Percentiles rank a stretch among this genome's conserved stretches.
Evolutionary conservation across 2,329 filamentous ascomycete genomes (phyloP).

Genomic region (Ascosphaera apis): DNA sequence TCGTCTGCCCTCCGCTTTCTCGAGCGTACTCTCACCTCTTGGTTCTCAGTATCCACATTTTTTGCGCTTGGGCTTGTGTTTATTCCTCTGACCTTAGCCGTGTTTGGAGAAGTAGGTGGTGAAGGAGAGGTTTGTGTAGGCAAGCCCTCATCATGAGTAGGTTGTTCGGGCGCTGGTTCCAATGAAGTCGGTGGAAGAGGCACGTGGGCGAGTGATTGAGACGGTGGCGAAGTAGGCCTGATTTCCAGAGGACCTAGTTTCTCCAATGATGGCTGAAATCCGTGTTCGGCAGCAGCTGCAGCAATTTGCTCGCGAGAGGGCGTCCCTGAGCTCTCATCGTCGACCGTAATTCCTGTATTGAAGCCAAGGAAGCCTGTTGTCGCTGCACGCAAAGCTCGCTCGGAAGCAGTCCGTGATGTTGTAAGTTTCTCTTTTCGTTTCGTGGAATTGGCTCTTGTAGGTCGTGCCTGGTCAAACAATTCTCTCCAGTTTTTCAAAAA

Average conservation of each 20-base stretch:
- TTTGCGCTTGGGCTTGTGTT: neutral
- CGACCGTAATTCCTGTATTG: neutral
- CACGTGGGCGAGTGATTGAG: neutral
- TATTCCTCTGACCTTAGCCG: too few relatives aligned
- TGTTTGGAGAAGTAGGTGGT: neutral
- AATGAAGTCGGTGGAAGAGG: neutral
- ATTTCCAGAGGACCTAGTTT: neutral
- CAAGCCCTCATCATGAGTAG: neutral
- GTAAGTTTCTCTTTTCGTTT: neutral
- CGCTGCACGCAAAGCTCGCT: neutral
- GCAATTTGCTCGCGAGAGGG: neutral
- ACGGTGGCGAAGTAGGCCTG: neutral
- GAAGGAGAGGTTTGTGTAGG: neutral
- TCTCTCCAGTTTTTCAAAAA: conserved; percentile 24
- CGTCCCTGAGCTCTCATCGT: neutral
- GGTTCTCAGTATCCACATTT: neutral
- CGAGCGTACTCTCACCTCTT: too few relatives aligned
- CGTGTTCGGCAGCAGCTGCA: neutral
- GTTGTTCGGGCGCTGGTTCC: neutral
- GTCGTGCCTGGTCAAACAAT: conserved; percentile 17
- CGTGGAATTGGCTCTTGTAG: conserved; percentile 1
- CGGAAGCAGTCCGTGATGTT: neutral
- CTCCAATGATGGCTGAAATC: neutral
- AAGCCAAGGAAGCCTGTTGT: neutral
- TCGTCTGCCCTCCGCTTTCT: neutral